phyloP scores from a whole-genome alignment of 305 asterid genomes.

The Fraxinus albicans region DNA sequence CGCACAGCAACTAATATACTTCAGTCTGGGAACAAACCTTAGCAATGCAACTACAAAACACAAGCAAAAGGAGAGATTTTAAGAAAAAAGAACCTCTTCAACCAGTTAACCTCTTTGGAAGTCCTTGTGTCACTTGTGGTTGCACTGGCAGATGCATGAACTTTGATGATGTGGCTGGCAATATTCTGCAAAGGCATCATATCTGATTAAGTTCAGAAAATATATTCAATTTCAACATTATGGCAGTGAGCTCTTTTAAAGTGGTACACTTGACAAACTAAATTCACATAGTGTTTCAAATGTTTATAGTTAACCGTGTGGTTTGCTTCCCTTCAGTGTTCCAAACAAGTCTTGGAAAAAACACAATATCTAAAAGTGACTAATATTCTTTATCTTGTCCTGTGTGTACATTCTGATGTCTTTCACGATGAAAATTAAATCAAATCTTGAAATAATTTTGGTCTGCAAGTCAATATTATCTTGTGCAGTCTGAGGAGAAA shows the following conservation, averaged over 20 bases:
- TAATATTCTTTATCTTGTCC: conserved; percentile 64
- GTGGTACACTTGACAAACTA: not conserved
- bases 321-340: not conserved
- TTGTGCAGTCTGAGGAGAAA: conserved; percentile 80
- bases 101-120: conserved; percentile 84
- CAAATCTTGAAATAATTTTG: conserved; percentile 95
- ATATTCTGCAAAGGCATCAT: conserved; percentile 54
- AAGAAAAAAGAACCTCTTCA: conserved; percentile 62
- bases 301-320: not conserved
- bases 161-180: conserved; percentile 83
- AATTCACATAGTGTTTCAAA: not conserved
- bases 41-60: conserved; percentile 13
- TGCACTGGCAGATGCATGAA: conserved; percentile 90
- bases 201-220: conserved; percentile 23
- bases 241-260: no score
- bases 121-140: conserved; percentile 52
- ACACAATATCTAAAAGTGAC: not conserved
- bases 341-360: not conserved
- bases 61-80: not conserved
- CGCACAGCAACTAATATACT: conserved; percentile 24
- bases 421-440: conserved; percentile 88
- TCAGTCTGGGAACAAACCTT: conserved; percentile 21
- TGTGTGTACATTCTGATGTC: conserved; percentile 83
- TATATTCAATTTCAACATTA: conserved; percentile 11
- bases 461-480: conserved; percentile 99